Evolutionary conservation across 306 rosid genomes (phyloP).

Genomic region (Geum urbanum): DNA sequence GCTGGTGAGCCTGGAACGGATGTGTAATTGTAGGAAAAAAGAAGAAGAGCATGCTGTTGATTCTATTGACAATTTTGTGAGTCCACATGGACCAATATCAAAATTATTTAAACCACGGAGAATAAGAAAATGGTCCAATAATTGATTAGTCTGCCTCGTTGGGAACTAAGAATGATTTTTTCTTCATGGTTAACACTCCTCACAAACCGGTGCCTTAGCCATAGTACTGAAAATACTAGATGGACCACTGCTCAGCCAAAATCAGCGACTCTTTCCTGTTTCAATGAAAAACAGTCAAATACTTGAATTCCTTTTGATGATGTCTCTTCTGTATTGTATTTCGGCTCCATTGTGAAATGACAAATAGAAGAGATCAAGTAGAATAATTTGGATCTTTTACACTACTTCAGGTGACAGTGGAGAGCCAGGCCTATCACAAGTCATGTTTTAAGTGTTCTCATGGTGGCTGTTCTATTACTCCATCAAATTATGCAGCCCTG

Average conservation of each 20-base stretch:
- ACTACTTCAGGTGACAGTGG: constrained; percentile 79
- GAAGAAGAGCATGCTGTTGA: background rate
- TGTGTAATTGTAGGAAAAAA: background rate
- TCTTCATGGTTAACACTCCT: background rate
- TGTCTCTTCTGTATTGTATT: background rate
- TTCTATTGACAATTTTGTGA: background rate
- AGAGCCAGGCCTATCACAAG: constrained; percentile 79
- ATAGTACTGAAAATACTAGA: background rate
- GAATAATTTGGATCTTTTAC: background rate
- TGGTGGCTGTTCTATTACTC: constrained; percentile 85
- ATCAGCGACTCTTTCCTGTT: background rate
- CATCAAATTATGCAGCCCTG: constrained; percentile 88
- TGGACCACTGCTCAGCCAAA: background rate
- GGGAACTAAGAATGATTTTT: background rate
- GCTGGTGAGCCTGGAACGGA: background rate
- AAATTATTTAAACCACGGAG: background rate
- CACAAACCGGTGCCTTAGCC: background rate
- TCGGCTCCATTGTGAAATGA: background rate
- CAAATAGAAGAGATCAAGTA: background rate
- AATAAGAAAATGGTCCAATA: background rate
- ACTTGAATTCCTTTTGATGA: background rate
- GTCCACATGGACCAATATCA: background rate
- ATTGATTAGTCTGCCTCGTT: background rate
- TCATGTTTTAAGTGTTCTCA: constrained; percentile 94
- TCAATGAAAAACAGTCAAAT: background rate